Conservation (phyloP, 306 rosid species). For the Mimosa bimucronata region DNA sequence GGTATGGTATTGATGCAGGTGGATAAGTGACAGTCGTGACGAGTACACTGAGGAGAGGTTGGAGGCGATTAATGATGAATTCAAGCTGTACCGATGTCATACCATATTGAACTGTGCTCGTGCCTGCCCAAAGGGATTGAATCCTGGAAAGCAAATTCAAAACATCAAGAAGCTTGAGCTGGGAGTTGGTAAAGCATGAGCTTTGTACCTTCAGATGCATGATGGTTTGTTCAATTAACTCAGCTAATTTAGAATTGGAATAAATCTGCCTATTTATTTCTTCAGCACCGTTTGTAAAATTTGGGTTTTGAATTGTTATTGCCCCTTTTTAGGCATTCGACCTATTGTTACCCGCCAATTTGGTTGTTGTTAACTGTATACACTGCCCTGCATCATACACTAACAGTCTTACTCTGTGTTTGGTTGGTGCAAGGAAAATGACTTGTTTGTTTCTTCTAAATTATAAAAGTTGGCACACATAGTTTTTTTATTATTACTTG, state of each 20-base stretch:
- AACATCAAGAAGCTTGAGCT: neutral
- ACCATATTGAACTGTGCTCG: constrained; percentile 9
- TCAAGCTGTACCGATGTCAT: constrained; percentile 3
- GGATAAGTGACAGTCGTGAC: constrained; percentile 1
- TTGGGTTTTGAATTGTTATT: neutral
- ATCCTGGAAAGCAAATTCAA: constrained; percentile 7
- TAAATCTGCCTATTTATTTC: neutral
- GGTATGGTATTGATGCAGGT: neutral
- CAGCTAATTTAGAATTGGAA: neutral
- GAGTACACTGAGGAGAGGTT: neutral
- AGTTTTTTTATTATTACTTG: no score
- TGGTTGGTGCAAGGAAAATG: neutral
- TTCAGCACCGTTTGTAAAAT: neutral
- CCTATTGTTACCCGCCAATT: neutral
- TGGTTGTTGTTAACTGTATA: neutral
- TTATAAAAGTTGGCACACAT: no score
- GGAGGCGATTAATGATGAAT: neutral
- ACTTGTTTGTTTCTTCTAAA: no score
- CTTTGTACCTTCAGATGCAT: neutral
- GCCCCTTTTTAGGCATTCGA: no score
- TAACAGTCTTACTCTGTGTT: neutral
- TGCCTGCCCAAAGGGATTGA: neutral
- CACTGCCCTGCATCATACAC: neutral
- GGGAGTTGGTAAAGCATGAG: constrained; percentile 1
- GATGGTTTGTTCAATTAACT: neutral